Evolutionary conservation across 192 early-diverging fungal genomes (phyloP).

Genomic region (Podila minutissima): DNA sequence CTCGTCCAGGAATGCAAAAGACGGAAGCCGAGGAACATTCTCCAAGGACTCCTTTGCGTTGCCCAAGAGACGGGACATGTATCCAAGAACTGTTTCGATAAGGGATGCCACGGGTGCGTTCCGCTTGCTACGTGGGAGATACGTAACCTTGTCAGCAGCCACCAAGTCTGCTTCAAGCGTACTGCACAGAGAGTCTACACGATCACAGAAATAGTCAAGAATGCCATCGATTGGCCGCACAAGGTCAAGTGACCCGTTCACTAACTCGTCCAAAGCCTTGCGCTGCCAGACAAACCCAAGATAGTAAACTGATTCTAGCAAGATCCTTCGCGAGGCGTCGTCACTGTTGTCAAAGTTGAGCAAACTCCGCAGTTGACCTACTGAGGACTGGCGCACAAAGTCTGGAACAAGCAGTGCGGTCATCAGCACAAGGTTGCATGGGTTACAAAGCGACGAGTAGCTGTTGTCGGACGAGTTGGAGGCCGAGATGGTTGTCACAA

Average conservation of each 20-base stretch:
- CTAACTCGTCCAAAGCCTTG: neutral
- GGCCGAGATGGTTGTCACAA: slow-evolving; percentile 3
- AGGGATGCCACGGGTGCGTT: slow-evolving; percentile 1
- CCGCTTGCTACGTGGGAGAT: slow-evolving; percentile 1
- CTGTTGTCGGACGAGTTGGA: slow-evolving; percentile 1
- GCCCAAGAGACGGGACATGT: slow-evolving; percentile 22
- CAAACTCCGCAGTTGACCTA: slow-evolving; percentile 25
- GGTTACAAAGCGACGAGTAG: slow-evolving; percentile 38
- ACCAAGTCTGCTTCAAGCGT: slow-evolving; percentile 5
- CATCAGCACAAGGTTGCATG: slow-evolving; percentile 24
- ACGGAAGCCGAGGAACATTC: neutral
- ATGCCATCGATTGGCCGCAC: slow-evolving; percentile 7
- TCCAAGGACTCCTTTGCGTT: neutral
- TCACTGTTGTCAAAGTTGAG: slow-evolving; percentile 30
- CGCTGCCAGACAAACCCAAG: slow-evolving; percentile 29
- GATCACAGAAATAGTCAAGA: slow-evolving; percentile 15
- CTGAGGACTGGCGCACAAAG: slow-evolving; percentile 15
- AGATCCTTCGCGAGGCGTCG: slow-evolving; percentile 13
- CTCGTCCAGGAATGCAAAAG: slow-evolving; percentile 19
- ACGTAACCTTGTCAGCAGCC: neutral
- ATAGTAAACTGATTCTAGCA: slow-evolving; percentile 23
- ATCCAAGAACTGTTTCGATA: slow-evolving; percentile 8
- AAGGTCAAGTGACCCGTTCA: neutral
- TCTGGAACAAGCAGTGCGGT: slow-evolving; percentile 28
- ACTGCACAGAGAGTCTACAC: slow-evolving; percentile 6